Percentiles rank a stretch among this genome's conserved stretches.
These are phyloP conservation scores for Hamamelis virginiana DNA, from an alignment of 164 flowering plant species.

Conservation along the genomic window DNA sequence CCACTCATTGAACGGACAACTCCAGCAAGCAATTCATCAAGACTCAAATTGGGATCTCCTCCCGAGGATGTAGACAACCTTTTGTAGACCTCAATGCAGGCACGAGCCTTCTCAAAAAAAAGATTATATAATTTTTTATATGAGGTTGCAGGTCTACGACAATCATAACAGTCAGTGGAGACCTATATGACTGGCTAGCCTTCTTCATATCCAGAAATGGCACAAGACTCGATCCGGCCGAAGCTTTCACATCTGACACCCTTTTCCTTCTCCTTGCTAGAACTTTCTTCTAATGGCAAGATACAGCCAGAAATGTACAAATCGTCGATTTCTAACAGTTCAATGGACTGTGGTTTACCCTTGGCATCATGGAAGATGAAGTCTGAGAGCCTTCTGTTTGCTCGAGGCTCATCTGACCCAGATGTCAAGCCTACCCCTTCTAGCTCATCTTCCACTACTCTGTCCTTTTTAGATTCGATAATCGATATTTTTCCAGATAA, in stretches of 20 bases:
- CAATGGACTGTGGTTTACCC: slow-evolving; percentile 62
- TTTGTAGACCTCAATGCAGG: slow-evolving; percentile 70
- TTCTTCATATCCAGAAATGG: slow-evolving; percentile 90
- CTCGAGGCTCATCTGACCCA: slow-evolving; percentile 45
- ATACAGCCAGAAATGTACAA: slow-evolving; percentile 64
- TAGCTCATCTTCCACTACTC: slow-evolving; percentile 56
- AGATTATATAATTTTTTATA: slow-evolving; percentile 60
- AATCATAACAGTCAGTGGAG: slow-evolving; percentile 74
- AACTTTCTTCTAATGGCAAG: slow-evolving; percentile 52
- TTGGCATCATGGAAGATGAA: slow-evolving; percentile 62
- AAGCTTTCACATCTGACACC: slow-evolving; percentile 80
- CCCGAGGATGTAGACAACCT: slow-evolving; percentile 57
- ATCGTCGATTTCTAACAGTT: slow-evolving; percentile 70
- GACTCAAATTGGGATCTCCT: slow-evolving; percentile 53
- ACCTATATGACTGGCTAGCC: slow-evolving; percentile 79
- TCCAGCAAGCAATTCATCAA: slow-evolving; percentile 83
- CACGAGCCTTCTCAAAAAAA: slow-evolving; percentile 75
- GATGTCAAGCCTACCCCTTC: slow-evolving; percentile 57
- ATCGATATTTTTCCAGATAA: slow-evolving; percentile 36
- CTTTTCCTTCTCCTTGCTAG: slow-evolving; percentile 48
- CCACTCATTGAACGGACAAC: slow-evolving; percentile 70
- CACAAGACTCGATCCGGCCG: slow-evolving; percentile 84
- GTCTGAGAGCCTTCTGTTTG: slow-evolving; percentile 67
- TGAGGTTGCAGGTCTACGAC: slow-evolving; percentile 57
- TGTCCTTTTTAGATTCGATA: slow-evolving; percentile 44